These are phyloP conservation scores for Aspergillus sp. DNA, from an alignment of 2,329 filamentous ascomycete genomes.

Conservation along the genomic window DNA sequence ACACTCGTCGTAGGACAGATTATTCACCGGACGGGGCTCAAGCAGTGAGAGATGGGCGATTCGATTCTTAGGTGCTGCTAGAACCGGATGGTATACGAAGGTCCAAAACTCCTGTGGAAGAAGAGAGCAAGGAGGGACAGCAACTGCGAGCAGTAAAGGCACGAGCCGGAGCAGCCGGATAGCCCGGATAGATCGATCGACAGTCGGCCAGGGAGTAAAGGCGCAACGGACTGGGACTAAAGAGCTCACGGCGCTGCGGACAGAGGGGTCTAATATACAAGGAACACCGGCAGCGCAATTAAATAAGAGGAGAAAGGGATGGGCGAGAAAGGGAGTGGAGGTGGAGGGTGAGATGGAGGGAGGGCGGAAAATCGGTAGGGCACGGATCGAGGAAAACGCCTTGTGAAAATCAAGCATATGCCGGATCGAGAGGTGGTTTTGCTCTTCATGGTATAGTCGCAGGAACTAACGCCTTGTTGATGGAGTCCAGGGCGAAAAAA, in stretches of 20 bases:
- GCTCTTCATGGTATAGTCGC: slow-evolving; percentile 14
- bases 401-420: slow-evolving; percentile 9
- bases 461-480: slow-evolving; percentile 3
- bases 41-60: not conserved
- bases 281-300: not conserved
- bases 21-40: not conserved
- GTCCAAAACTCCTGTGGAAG: too few species aligned
- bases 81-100: too few species aligned
- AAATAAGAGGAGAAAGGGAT: slow-evolving; percentile 5
- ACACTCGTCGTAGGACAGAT: not conserved
- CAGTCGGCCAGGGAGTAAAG: not conserved
- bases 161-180: not conserved
- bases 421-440: not conserved
- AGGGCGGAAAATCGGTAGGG: slow-evolving; percentile 13
- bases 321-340: slow-evolving; percentile 4
- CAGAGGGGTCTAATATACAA: not conserved
- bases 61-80: not conserved
- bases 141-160: not conserved
- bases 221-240: not conserved
- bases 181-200: not conserved
- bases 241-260: not conserved
- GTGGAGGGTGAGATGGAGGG: not conserved
- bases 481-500: slow-evolving; percentile 1
- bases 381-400: slow-evolving; percentile 16
- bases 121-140: too few species aligned